A percentile compares a stretch with the other conserved stretches of the same genome.
Conservation (phyloP, 2,329 filamentous ascomycete genomes). For the Akanthomyces dipterigenus region DNA sequence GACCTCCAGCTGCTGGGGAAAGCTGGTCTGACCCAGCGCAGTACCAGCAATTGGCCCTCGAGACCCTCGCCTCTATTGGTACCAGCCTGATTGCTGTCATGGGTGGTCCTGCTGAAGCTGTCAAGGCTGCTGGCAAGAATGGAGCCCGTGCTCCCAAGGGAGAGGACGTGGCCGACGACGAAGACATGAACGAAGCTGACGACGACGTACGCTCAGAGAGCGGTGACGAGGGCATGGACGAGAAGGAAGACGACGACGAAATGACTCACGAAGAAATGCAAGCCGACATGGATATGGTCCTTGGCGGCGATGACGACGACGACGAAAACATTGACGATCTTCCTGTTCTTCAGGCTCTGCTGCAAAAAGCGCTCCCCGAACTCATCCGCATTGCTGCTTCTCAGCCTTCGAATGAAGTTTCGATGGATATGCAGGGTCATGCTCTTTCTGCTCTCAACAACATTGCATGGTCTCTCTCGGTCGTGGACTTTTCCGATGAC, state of each 20-base stretch:
- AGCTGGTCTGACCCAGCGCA: conserved; percentile 37
- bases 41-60: conserved; percentile 48
- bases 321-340: conserved; percentile 40
- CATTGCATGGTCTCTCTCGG: conserved; percentile 59
- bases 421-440: conserved; percentile 41
- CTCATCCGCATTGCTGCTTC: conserved; percentile 41
- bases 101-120: conserved; percentile 17
- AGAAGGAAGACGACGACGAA: conserved; percentile 39
- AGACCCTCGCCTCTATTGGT: conserved; percentile 59
- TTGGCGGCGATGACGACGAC: conserved; percentile 38
- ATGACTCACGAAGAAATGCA: conserved; percentile 52
- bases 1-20: conserved; percentile 23
- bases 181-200: conserved; percentile 31
- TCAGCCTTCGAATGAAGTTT: conserved; percentile 33
- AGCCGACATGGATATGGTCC: conserved; percentile 60
- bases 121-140: conserved; percentile 17
- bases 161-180: conserved; percentile 28
- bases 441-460: conserved; percentile 59
- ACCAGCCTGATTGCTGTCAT: conserved; percentile 49
- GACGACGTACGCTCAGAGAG: conserved; percentile 30
- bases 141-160: conserved; percentile 27
- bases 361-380: conserved; percentile 31
- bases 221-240: conserved; percentile 29
- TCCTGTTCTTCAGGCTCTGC: conserved; percentile 42
- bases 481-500: conserved; percentile 51